Base-by-base conservation (phyloP, 768 basidiomycete genomes). In the Russula vinacea region DNA sequence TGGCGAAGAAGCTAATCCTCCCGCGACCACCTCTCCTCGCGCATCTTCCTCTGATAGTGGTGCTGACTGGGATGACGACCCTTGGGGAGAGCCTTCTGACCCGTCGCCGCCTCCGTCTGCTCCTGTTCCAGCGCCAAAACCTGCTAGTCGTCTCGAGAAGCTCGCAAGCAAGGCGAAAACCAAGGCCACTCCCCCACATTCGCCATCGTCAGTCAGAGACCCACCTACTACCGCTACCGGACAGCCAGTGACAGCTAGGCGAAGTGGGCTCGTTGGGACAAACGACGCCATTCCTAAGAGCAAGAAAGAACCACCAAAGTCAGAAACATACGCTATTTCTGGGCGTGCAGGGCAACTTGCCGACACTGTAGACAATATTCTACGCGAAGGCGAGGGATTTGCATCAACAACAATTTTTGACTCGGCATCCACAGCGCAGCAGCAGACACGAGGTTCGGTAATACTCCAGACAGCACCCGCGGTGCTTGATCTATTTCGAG, bases 401-500 rank as follows among this genome's bases (percentile, higher is more conserved):
- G 76, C 81, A 1, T 79, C 78, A 60, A 77, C 88, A 32, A 81
- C 90, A 60, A 67, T 78, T 35, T 66, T 75, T 33, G 56, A 63
- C 58, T 71, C 64, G 33, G 68, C 53, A 5, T 56, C 67, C 13
- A 13, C 59, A 7, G 54, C 60, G 22, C 58, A 26, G 11, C 56
- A 57, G 19, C 56, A 67, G 32, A 13, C 80, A 35, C 69, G 68
- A 22, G 88, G 89, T 11, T 77, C 75, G 2, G 75, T 86, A 24
- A 78, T 94, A 29, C 70, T 83, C 50, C 82, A 87, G 67, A 80
- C 87, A 1, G 81, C 87, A 19, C 77, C 84, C 2, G 81, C 87
- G 19, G 79, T 86, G 2, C 78, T 96, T 60, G 93, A 95, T 59
- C 76, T 97, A 10, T 90, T 86, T 75, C 82, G 89, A 50, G 90